These are phyloP conservation scores for Epichloe amarillans DNA, from an alignment of 2,329 filamentous ascomycete genomes.

Conservation along the genomic window DNA sequence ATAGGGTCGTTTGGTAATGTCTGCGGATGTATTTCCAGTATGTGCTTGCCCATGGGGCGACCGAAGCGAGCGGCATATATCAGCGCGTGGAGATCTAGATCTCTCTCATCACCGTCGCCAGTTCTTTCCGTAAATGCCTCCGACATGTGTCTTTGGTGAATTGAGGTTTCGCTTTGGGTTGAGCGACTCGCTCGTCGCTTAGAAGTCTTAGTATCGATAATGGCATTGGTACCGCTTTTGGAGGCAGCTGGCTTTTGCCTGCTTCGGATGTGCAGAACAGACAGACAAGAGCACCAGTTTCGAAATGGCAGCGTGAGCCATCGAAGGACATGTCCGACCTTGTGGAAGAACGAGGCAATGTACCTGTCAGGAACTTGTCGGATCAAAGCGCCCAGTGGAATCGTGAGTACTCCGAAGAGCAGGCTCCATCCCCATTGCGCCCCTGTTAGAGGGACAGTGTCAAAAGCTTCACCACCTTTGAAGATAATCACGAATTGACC, in stretches of 20 bases:
- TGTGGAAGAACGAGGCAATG: conserved; percentile 17
- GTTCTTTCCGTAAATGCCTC: background rate
- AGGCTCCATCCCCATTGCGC: conserved; percentile 58
- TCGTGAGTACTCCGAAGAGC: conserved; percentile 50
- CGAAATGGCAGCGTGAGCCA: conserved; percentile 11
- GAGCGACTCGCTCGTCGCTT: conserved; percentile 4
- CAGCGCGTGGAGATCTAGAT: conserved; percentile 18
- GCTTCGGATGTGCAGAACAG: conserved; percentile 10
- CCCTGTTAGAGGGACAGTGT: conserved; percentile 45
- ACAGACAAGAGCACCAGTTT: conserved; percentile 11
- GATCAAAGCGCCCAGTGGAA: conserved; percentile 43
- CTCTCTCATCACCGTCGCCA: conserved; percentile 5
- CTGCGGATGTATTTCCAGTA: conserved; percentile 27
- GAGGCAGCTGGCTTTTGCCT: conserved; percentile 13
- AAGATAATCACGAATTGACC: conserved; percentile 63
- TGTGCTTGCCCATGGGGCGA: conserved; percentile 13
- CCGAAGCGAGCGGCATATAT: conserved; percentile 19
- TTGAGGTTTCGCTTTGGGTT: conserved; percentile 2
- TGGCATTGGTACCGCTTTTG: background rate
- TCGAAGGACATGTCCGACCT: conserved; percentile 9
- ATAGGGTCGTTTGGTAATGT: conserved; percentile 27
- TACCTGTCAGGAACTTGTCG: conserved; percentile 26
- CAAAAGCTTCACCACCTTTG: conserved; percentile 54
- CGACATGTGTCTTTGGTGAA: background rate
- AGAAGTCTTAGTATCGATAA: background rate